These are phyloP conservation scores for Tuctoria greenei DNA, from an alignment of 176 grass and related monocot species.

Conservation along the genomic window DNA sequence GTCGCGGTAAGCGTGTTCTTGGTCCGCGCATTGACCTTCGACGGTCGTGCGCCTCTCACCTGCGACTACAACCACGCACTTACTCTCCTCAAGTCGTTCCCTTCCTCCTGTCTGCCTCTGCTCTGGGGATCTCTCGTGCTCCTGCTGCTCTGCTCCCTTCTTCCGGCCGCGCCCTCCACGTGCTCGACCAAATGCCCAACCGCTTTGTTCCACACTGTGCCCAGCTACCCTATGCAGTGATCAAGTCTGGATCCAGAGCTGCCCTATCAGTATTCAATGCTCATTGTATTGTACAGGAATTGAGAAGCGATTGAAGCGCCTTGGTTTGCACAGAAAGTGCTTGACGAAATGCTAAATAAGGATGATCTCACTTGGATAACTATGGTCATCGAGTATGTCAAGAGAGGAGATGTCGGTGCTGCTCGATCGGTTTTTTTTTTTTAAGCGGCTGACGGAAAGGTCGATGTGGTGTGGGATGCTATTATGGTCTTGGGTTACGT, in stretches of 20 bases:
- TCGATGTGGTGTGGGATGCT: constrained; percentile 89
- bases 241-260: constrained; percentile 47
- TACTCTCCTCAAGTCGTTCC: too few species aligned
- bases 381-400: constrained; percentile 75
- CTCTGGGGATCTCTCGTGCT: too few species aligned
- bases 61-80: too few species aligned
- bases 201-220: constrained; percentile 47
- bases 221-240: constrained; percentile 59
- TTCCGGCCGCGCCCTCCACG: constrained; percentile 65
- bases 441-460: constrained; percentile 53
- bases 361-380: constrained; percentile 91
- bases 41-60: too few species aligned
- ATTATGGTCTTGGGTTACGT: constrained; percentile 87
- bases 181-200: constrained; percentile 40
- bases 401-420: constrained; percentile 54
- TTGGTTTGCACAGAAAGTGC: constrained; percentile 49
- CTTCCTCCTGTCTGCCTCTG: too few species aligned
- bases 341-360: constrained; percentile 68
- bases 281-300: constrained; percentile 64
- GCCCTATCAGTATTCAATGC: constrained; percentile 68
- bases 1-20: too few species aligned
- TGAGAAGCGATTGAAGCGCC: constrained; percentile 28
- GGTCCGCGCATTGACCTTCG: too few species aligned
- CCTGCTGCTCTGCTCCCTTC: too few species aligned
- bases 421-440: constrained; percentile 64